Evolutionary conservation across 768 basidiomycete species (phyloP).

Genomic region (Suillus fuscotomentosus): DNA sequence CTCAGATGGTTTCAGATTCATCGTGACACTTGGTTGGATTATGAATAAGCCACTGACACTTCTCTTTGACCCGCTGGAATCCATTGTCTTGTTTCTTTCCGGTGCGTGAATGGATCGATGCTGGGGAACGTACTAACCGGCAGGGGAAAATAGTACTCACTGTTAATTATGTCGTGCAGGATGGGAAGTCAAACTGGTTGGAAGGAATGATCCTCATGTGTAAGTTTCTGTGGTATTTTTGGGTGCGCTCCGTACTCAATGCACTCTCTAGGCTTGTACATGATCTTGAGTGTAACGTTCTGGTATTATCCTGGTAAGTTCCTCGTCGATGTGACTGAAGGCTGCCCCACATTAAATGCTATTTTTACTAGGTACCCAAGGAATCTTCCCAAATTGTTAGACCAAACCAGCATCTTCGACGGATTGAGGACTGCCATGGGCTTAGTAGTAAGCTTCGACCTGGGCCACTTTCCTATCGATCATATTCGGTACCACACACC

Average conservation of each 20-base stretch:
- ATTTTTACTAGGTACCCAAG: background rate
- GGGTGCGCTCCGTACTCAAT: background rate
- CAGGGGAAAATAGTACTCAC: slow-evolving; percentile 55
- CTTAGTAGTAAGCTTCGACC: background rate
- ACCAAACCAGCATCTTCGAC: background rate
- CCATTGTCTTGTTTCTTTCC: slow-evolving; percentile 30
- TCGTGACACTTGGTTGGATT: slow-evolving; percentile 79
- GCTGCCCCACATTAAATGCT: background rate
- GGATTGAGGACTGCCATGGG: no score
- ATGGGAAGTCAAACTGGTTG: slow-evolving; percentile 90
- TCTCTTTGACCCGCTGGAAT: slow-evolving; percentile 87
- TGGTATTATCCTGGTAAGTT: slow-evolving; percentile 52
- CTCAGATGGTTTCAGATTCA: slow-evolving; percentile 43
- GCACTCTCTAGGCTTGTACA: slow-evolving; percentile 42
- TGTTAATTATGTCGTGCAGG: slow-evolving; percentile 82
- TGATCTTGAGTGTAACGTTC: slow-evolving; percentile 54
- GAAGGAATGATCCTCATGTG: slow-evolving; percentile 80
- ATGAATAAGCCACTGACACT: slow-evolving; percentile 78
- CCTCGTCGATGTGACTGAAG: no score
- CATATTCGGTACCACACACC: background rate
- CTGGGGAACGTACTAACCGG: background rate
- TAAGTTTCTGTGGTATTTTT: slow-evolving; percentile 20
- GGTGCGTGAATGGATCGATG: slow-evolving; percentile 12
- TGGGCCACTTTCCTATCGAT: background rate
- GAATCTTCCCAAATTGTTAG: background rate